Evolutionary conservation across 768 basidiomycete species (phyloP).

Genomic region (Tricholoma matsutake): DNA sequence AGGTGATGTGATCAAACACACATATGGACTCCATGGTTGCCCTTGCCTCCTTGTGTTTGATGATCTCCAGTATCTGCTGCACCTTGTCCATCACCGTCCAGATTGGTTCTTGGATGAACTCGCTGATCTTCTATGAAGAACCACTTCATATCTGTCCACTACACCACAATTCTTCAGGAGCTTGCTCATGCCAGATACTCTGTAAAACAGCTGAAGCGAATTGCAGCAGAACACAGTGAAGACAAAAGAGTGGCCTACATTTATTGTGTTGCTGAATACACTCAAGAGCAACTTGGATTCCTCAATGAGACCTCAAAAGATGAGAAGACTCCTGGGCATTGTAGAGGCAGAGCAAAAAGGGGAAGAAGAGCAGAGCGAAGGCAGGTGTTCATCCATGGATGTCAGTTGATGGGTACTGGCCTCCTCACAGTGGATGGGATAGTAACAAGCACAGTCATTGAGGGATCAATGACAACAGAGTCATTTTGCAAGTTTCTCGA

Average conservation of each 20-base stretch:
- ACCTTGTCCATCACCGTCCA: constrained; percentile 16
- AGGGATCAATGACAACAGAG: constrained; percentile 26
- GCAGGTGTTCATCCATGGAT: constrained; percentile 26
- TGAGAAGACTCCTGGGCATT: constrained; percentile 19
- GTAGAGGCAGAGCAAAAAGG: constrained; percentile 19
- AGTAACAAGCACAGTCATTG: constrained; percentile 20
- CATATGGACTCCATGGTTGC: too few species aligned
- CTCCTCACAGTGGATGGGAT: constrained; percentile 31
- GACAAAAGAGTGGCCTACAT: constrained; percentile 22
- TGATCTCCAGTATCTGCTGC: constrained; percentile 18
- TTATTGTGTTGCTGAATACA: constrained; percentile 24
- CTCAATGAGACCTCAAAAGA: constrained; percentile 33
- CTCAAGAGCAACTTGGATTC: constrained; percentile 29
- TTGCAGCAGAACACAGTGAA: constrained; percentile 30
- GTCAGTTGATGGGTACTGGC: constrained; percentile 21
- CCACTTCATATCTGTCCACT: constrained; percentile 31
- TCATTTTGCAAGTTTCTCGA: constrained; percentile 22
- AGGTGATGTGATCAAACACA: too few species aligned
- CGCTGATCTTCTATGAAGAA: constrained; percentile 19
- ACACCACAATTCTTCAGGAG: constrained; percentile 26
- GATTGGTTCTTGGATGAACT: constrained; percentile 35
- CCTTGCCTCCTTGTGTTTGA: too few species aligned
- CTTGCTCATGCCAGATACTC: constrained; percentile 14
- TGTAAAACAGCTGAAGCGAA: constrained; percentile 27
- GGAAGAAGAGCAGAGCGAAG: constrained; percentile 21